These are phyloP conservation scores for Pachyrhizus erosus DNA, from an alignment of 306 rosid species.

Conservation along the genomic window DNA sequence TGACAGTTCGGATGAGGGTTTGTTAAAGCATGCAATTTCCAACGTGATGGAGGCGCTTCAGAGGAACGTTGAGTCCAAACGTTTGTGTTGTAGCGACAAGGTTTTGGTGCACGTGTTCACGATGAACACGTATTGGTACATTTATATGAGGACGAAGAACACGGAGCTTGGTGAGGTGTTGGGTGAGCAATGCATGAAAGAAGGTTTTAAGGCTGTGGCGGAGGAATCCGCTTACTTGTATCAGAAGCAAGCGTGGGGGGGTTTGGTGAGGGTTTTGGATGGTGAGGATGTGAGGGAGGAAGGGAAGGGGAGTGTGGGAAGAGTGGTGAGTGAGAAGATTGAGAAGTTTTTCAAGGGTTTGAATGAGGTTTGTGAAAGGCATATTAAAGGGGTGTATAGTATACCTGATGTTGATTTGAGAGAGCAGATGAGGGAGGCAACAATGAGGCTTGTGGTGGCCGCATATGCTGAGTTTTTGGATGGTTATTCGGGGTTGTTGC, in stretches of 20 bases:
- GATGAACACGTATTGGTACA: conserved; percentile 93
- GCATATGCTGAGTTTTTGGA: conserved; percentile 64
- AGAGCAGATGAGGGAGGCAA: conserved; percentile 77
- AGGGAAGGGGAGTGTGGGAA: conserved; percentile 54
- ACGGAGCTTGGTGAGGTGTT: conserved; percentile 76
- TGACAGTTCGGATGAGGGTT: conserved; percentile 45
- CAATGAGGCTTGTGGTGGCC: conserved; percentile 60
- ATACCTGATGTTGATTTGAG: conserved; percentile 74
- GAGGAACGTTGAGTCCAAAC: conserved; percentile 77
- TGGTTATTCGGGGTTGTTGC: conserved; percentile 52
- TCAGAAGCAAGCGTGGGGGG: conserved; percentile 77
- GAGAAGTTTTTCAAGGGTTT: conserved; percentile 68
- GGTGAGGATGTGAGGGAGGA: conserved; percentile 50
- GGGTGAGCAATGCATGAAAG: conserved; percentile 68
- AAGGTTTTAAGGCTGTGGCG: conserved; percentile 62
- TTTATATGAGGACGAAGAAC: conserved; percentile 80
- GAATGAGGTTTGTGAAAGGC: conserved; percentile 62
- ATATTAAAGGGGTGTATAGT: conserved; percentile 47
- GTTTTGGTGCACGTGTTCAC: conserved; percentile 55
- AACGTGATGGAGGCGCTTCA: conserved; percentile 84
- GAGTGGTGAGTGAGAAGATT: conserved; percentile 52
- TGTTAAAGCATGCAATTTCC: conserved; percentile 61
- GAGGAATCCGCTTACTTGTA: conserved; percentile 86
- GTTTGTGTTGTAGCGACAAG: conserved; percentile 63
- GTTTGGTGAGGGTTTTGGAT: conserved; percentile 59